Percentiles rank a stretch among this genome's conserved stretches.
These are phyloP conservation scores for Ustilago cynodontis DNA, from an alignment of 1,284 basidiomycete genomes.

Conservation along the genomic window DNA sequence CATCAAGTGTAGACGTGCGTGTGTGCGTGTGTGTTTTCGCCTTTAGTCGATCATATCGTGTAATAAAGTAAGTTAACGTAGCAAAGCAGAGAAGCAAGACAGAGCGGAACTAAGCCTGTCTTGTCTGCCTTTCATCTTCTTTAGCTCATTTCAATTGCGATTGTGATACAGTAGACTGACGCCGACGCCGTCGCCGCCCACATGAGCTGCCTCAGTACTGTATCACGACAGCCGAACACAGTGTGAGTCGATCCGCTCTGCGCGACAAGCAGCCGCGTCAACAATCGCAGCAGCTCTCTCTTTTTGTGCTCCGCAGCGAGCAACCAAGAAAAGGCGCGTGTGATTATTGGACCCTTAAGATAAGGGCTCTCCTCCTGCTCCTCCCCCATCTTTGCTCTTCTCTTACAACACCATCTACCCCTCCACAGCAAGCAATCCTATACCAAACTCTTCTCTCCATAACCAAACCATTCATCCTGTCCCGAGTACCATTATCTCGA, in stretches of 20 bases:
- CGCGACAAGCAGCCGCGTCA: not conserved
- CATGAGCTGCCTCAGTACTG: not conserved
- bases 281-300: not conserved
- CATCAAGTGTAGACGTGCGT: not conserved
- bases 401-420: not conserved
- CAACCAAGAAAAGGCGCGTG: not conserved
- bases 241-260: slow-evolving; percentile 4
- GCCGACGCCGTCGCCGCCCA: slow-evolving; percentile 4
- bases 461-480: too few species aligned
- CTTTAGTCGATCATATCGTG: not conserved
- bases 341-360: slow-evolving; percentile 14
- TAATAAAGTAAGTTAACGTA: not conserved
- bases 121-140: too few species aligned
- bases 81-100: not conserved
- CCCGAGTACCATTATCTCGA: slow-evolving; percentile 3
- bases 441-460: too few species aligned
- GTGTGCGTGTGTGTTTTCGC: not conserved
- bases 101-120: not conserved
- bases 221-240: slow-evolving; percentile 6
- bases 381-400: not conserved
- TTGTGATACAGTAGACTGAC: too few species aligned
- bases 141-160: not conserved
- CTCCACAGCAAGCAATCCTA: not conserved
- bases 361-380: not conserved
- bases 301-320: slow-evolving; percentile 1